These are phyloP conservation scores for Mucor racemosus DNA, from an alignment of 371 early-diverging fungal genomes.

Conservation along the genomic window DNA sequence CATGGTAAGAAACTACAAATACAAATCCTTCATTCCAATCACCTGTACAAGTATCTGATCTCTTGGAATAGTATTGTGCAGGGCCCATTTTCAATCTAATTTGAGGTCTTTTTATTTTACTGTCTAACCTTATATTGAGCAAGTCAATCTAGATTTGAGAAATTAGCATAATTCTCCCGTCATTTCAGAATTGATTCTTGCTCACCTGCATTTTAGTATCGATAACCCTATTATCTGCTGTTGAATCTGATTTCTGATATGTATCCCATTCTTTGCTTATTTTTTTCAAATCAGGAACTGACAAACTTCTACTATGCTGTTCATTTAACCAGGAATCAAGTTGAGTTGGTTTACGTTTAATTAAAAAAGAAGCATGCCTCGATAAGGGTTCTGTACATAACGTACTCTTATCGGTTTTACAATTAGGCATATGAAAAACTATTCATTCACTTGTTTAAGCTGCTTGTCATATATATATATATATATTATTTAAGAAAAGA, in stretches of 20 bases:
- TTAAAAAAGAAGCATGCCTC: constrained; percentile 3
- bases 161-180: background rate
- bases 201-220: constrained; percentile 33
- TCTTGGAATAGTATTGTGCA: constrained; percentile 39
- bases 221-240: constrained; percentile 21
- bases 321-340: background rate
- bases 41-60: constrained; percentile 48
- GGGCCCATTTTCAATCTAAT: constrained; percentile 45
- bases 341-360: constrained; percentile 6
- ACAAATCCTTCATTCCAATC: constrained; percentile 81
- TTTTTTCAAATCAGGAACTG: constrained; percentile 40
- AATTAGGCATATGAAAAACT: background rate
- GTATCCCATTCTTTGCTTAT: constrained; percentile 38
- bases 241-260: constrained; percentile 23
- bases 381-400: background rate
- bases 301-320: constrained; percentile 27
- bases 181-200: background rate
- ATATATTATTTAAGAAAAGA: background rate
- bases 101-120: constrained; percentile 33
- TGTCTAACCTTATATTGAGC: constrained; percentile 41
- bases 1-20: constrained; percentile 73
- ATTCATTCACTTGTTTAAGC: background rate
- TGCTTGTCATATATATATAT: background rate
- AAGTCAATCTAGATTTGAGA: constrained; percentile 37
- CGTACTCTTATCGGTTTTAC: background rate